Evolutionary conservation across 2,329 filamentous ascomycete genomes (phyloP), one percentile per base, ranked within the genome.

Genomic region (Pleomassaria siparia): DNA sequence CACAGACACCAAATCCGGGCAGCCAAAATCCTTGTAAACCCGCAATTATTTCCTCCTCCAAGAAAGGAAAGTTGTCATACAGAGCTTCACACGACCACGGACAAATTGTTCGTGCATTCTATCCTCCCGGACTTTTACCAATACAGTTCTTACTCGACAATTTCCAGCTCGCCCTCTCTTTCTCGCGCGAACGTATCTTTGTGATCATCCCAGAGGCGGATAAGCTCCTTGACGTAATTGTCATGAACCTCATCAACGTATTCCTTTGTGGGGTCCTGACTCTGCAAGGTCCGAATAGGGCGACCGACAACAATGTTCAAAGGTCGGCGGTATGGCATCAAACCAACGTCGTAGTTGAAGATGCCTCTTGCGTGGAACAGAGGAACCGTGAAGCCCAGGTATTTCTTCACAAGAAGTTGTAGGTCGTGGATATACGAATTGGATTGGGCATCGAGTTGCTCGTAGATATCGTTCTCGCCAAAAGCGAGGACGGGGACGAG

Each of bases 311-410:
- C 91, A 40, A 96, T 83, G 65, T 97, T 94, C 49, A 99, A 76
- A 10, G 90, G 86, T 42, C 86, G 80, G 11, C 94, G 84, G 70
- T 96, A 97, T 0, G 94, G 94, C 89, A 97, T 91, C 61, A 97
- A 76, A 3, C 94, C 94, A 12, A 96, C 89, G 69, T 99, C 94
- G 67, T 99, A 97, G 71, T 99, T 99, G 74, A 97, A 96, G 32
- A 97, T 86, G 11, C 92, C 92, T 21, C 91, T 77, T 2, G 91
- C 92, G 69, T 96, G 91, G 62, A 96, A 87, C 22, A 95, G 80
- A 1, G 94, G 91, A 10, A 97, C 80, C 0, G 94, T 97, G 63
- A 96, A 99, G 43, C 95, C 95, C 77, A 95, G 84, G 5, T 87
- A 76, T 58, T 87, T 88, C 72, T 97, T 92, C 47, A 95, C 76